Percentiles rank a stretch among this genome's conserved stretches.
Conservation (phyloP, 1,139 yeast species). For the Spathaspora sp. region DNA sequence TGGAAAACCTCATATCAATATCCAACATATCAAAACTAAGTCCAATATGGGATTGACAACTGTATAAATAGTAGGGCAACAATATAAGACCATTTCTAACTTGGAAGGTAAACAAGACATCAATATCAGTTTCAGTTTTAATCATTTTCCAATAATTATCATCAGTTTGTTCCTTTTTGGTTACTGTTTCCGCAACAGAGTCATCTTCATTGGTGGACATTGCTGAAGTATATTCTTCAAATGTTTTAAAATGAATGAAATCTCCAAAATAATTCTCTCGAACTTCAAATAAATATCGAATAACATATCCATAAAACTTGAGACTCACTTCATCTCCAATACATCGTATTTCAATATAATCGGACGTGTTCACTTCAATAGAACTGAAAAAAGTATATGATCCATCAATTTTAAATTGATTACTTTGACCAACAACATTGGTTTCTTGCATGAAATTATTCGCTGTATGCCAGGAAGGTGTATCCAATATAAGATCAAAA, state of each 20-base stretch:
- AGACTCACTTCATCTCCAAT: slow-evolving; percentile 67
- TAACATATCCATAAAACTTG: slow-evolving; percentile 74
- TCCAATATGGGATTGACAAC: slow-evolving; percentile 60
- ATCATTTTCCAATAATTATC: slow-evolving; percentile 40
- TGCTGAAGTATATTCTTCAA: slow-evolving; percentile 61
- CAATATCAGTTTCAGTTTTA: slow-evolving; percentile 70
- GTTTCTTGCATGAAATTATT: slow-evolving; percentile 65
- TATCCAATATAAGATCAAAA: slow-evolving; percentile 62
- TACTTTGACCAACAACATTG: slow-evolving; percentile 62
- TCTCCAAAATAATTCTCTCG: slow-evolving; percentile 92
- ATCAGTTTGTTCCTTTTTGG: slow-evolving; percentile 14
- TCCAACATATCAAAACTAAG: slow-evolving; percentile 66
- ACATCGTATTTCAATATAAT: slow-evolving; percentile 65
- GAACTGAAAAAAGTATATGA: slow-evolving; percentile 61
- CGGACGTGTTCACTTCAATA: slow-evolving; percentile 65
- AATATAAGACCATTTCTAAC: slow-evolving; percentile 69
- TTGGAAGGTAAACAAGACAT: slow-evolving; percentile 68
- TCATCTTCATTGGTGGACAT: slow-evolving; percentile 8
- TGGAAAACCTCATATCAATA: slow-evolving; percentile 81
- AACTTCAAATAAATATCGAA: slow-evolving; percentile 73
- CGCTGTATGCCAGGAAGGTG: slow-evolving; percentile 92
- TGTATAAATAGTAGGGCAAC: slow-evolving; percentile 73
- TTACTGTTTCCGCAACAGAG: slow-evolving; percentile 5
- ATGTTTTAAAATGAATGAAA: slow-evolving; percentile 74
- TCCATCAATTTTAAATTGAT: slow-evolving; percentile 62